Percentiles rank a stretch among this genome's conserved stretches.
Evolutionary conservation across 140 eudicot genomes (phyloP).

Genomic region (Bidens hawaiensis): DNA sequence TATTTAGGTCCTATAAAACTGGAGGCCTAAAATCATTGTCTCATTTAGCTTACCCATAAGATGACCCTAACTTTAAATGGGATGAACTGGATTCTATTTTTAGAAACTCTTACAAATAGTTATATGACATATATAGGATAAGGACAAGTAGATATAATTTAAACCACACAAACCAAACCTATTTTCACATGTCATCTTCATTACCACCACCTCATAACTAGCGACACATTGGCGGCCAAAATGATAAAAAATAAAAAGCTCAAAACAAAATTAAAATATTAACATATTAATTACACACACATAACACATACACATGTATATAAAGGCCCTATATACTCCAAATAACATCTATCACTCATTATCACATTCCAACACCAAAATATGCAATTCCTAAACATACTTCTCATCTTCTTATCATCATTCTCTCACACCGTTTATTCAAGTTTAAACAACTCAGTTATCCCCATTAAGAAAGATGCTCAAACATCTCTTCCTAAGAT

Average conservation of each 20-base stretch:
- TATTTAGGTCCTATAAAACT: too few relatives aligned
- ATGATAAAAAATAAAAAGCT: background rate
- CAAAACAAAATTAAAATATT: background rate
- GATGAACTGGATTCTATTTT: too few relatives aligned
- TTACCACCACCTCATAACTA: background rate
- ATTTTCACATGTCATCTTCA: background rate
- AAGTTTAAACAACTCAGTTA: background rate
- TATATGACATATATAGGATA: background rate
- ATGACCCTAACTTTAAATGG: too few relatives aligned
- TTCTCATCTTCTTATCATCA: background rate
- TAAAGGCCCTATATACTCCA: background rate
- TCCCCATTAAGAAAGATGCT: background rate
- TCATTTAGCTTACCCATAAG: too few relatives aligned
- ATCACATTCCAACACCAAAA: background rate
- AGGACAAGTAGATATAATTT: background rate
- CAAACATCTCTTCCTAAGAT: background rate
- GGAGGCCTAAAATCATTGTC: too few relatives aligned
- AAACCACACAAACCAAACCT: background rate
- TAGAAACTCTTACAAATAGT: too few relatives aligned
- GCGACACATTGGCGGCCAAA: background rate
- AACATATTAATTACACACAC: background rate
- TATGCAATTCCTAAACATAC: background rate
- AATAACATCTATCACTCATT: background rate
- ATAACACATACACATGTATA: too few relatives aligned
- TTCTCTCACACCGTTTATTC: background rate